Base-by-base conservation (phyloP, 2,329 filamentous ascomycete species). In the Drechmeria coniospora region DNA sequence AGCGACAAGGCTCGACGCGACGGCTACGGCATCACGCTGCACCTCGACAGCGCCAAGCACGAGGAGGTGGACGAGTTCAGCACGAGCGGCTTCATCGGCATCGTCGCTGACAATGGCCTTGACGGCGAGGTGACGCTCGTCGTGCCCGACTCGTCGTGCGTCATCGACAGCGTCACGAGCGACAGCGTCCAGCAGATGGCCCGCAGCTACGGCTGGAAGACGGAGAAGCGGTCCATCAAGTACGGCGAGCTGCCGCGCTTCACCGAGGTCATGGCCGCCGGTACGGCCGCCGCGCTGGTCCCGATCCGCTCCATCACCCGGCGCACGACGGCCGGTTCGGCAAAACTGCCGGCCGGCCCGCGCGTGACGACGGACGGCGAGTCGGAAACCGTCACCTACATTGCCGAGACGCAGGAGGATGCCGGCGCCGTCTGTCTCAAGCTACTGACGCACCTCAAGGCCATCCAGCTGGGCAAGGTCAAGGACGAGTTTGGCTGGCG, bases 31-130 rank as follows among this genome's bases (percentile, higher is more conserved):
- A 95, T 95, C 46, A 95, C 87, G 2, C 63, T 95, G 44, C 87
- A 95, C 51, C 61, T 95, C 30, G 90, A 95, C 56, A 90, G 80
- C 50, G 74, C 75, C 45, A 80, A 71, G 8, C 70, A 86, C 41
- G 77, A 72, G 33, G 83, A 92, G 50, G 71, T 98, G 36, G 87
- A 98, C 46, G 87, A 98, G 63, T 98, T 95, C 50, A 90, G 79
- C 40, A 95, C 90, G 0, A 86, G 78, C 36, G 87, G 83, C 1
- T 95, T 98, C 52, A 79, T 95, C 37, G 90, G 84, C 4, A 78
- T 81, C 5, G 63, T 68, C 39, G 65, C 65, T 30, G 14, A n/a
- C 60, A 24, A 14, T 14, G 26, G 73, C 23, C 68, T 64, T 4
- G 63, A 63, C 16, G 57, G 61, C 4, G 54, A 67, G 17, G 61